Evolutionary conservation across 495 filamentous ascomycete species (phyloP).

Genomic region (Xylaria telfairii): DNA sequence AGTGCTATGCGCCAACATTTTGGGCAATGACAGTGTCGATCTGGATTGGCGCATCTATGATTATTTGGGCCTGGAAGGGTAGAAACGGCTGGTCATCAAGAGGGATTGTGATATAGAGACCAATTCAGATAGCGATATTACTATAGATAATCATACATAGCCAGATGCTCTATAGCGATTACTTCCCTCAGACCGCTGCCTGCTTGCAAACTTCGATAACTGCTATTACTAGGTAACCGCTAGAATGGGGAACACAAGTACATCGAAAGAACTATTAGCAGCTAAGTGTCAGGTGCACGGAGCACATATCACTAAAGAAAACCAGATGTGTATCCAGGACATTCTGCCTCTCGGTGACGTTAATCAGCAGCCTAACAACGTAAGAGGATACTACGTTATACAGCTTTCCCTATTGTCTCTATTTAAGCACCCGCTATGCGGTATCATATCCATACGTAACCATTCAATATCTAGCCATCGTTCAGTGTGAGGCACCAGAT

Average conservation of each 20-base stretch:
- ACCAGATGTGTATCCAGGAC: background rate
- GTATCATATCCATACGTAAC: background rate
- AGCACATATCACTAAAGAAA: background rate
- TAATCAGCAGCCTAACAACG: background rate
- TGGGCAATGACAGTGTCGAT: conserved; percentile 82
- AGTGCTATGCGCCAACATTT: conserved; percentile 79
- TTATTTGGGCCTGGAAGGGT: conserved; percentile 82
- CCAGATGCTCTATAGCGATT: background rate
- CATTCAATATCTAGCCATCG: background rate
- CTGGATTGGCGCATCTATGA: conserved; percentile 76
- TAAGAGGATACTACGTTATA: background rate
- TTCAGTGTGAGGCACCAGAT: background rate
- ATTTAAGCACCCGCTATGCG: background rate
- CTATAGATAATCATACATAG: background rate
- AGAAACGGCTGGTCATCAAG: conserved; percentile 75
- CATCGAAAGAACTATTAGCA: background rate
- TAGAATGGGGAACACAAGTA: background rate
- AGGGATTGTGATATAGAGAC: conserved; percentile 69
- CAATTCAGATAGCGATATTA: background rate
- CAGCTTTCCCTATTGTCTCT: background rate
- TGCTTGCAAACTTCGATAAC: background rate
- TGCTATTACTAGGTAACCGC: background rate
- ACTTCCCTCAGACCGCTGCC: background rate
- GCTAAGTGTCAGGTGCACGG: background rate
- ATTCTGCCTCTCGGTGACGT: background rate